Evolutionary conservation across 495 filamentous ascomycete species (phyloP).

Genomic region (Cercophora sp.): DNA sequence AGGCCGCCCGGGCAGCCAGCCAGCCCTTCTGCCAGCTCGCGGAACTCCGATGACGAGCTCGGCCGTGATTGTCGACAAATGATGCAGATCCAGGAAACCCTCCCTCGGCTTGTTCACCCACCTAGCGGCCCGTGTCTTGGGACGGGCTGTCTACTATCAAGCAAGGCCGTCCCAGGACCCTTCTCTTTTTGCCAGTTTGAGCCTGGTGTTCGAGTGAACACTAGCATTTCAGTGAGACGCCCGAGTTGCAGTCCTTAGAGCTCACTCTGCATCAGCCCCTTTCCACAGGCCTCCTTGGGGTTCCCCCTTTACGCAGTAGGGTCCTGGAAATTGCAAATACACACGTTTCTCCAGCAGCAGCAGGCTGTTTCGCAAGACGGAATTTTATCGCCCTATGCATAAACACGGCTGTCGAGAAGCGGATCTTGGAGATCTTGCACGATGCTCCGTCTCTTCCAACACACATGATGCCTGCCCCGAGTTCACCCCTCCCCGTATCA

Average conservation of each 20-base stretch:
- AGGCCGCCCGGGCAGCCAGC: background rate
- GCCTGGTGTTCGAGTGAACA: too few relatives aligned
- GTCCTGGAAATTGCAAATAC: background rate
- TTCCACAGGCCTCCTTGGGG: background rate
- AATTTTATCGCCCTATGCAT: conserved; percentile 13
- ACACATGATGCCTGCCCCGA: conserved; percentile 15
- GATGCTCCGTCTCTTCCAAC: conserved; percentile 2
- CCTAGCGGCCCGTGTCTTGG: too few relatives aligned
- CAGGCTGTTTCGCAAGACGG: background rate
- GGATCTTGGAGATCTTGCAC: conserved; percentile 28
- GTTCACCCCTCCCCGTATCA: conserved; percentile 14
- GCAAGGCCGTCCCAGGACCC: background rate
- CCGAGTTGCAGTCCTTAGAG: background rate
- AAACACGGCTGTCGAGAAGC: conserved; percentile 3
- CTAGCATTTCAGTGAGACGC: background rate
- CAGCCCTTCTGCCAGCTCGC: conserved; percentile 2
- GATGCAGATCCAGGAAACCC: background rate
- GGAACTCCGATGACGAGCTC: conserved; percentile 10
- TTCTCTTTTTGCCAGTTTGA: background rate
- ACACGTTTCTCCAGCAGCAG: conserved; percentile 3
- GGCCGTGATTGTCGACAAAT: background rate
- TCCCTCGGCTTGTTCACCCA: conserved; percentile 3
- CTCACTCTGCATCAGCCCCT: background rate
- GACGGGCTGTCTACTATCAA: too few relatives aligned
- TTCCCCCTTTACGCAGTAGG: background rate